phyloP scores from a whole-genome alignment of 2,329 filamentous ascomycete species.

The Sclerotinia trifoliorum region DNA sequence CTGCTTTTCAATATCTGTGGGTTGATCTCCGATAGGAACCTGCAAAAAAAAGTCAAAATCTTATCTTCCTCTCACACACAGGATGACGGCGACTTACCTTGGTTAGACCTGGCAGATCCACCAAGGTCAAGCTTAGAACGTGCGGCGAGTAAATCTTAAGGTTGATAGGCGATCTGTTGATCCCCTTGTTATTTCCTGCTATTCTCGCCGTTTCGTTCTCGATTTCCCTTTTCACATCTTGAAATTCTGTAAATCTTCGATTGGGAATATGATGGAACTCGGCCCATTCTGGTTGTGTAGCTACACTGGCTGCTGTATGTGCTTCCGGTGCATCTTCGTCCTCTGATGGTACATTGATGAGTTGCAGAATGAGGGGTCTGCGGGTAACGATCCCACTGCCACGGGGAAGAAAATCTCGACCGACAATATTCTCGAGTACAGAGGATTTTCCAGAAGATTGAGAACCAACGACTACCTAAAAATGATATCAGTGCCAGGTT shows the following conservation, averaged over 20 bases:
- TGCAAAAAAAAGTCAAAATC: constrained; percentile 39
- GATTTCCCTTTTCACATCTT: constrained; percentile 91
- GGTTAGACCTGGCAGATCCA: constrained; percentile 92
- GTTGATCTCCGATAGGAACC: constrained; percentile 97
- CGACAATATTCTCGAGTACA: constrained; percentile 97
- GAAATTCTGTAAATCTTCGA: constrained; percentile 85
- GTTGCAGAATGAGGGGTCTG: constrained; percentile 89
- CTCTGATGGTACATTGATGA: constrained; percentile 88
- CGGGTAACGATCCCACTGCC: constrained; percentile 96
- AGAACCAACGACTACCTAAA: constrained; percentile 92
- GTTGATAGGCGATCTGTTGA: constrained; percentile 96
- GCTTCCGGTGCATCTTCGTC: constrained; percentile 63
- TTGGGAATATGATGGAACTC: constrained; percentile 96
- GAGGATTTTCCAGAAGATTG: constrained; percentile 98
- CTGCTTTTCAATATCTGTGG: constrained; percentile 97
- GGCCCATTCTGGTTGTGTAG: constrained; percentile 72
- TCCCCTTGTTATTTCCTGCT: constrained; percentile 95
- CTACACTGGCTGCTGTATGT: constrained; percentile 74
- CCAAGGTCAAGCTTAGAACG: constrained; percentile 92
- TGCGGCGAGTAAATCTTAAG: constrained; percentile 97
- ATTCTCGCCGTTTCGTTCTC: constrained; percentile 95
- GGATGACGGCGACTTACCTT: constrained; percentile 60
- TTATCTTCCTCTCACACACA: constrained; percentile 8
- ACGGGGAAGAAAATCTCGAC: constrained; percentile 92
- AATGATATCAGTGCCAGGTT: constrained; percentile 27